These are phyloP conservation scores for Candida labiduridarum DNA, from an alignment of 1,139 yeast genomes.

Conservation along the genomic window DNA sequence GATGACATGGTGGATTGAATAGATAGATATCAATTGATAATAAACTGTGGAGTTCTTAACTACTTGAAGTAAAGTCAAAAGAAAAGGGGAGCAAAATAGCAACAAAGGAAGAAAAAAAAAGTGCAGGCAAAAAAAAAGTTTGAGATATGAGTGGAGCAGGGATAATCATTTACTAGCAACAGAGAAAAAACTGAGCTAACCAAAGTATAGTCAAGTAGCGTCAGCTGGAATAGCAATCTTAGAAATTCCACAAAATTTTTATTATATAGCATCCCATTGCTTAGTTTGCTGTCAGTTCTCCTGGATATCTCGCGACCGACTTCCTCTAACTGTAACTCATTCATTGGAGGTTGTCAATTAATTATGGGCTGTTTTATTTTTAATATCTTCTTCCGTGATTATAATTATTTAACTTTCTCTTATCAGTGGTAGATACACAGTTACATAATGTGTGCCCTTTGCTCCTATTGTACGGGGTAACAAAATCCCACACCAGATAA, in stretches of 20 bases:
- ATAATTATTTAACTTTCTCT: background rate
- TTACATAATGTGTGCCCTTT: background rate
- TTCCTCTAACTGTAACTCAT: background rate
- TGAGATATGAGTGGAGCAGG: background rate
- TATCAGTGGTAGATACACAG: background rate
- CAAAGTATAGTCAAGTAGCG: too few relatives aligned
- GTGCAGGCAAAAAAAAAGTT: background rate
- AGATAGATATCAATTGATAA: background rate
- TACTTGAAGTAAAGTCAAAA: background rate
- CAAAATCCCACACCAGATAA: background rate
- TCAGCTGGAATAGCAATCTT: background rate
- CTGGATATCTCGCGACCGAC: background rate
- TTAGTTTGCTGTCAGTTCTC: background rate
- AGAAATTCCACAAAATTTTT: conserved; percentile 2
- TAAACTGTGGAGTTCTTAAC: background rate
- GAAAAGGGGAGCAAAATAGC: background rate
- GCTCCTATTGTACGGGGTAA: background rate
- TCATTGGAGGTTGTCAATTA: background rate
- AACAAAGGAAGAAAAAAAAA: background rate
- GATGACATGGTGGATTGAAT: conserved; percentile 1
- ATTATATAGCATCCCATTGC: background rate
- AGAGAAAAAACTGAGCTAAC: background rate
- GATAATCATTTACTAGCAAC: background rate
- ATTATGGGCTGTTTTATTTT: background rate
- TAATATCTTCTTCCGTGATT: background rate